Percentiles rank a stretch among this genome's conserved stretches.
Conservation (phyloP, 768 basidiomycete species). For the Suillus fuscotomentosus region DNA sequence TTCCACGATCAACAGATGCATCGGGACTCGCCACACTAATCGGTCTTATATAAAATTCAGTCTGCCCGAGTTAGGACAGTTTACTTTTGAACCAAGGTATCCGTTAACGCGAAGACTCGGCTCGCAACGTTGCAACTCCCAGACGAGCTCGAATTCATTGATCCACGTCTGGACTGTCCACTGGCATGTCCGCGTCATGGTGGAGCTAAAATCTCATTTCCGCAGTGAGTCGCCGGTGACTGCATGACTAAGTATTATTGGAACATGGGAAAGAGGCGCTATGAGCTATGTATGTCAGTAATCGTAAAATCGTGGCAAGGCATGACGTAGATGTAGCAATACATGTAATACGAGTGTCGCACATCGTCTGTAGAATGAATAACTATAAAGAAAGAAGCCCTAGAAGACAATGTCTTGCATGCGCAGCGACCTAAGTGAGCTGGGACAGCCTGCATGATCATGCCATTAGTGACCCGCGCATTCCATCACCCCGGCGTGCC, state of each 20-base stretch:
- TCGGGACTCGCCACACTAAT: no score
- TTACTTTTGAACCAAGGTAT: no score
- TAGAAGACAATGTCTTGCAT: background rate
- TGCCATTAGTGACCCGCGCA: slow-evolving; percentile 52
- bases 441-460: slow-evolving; percentile 8
- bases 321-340: background rate
- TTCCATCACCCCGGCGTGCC: slow-evolving; percentile 66
- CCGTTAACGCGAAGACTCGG: no score
- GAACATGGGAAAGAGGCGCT: background rate
- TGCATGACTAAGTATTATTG: background rate
- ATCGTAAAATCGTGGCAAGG: background rate
- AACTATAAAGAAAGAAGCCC: background rate
- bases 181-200: no score
- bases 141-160: no score
- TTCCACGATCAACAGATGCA: no score
- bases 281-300: background rate
- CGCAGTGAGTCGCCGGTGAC: no score
- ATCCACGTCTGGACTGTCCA: no score
- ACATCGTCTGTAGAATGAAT: background rate
- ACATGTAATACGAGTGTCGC: background rate
- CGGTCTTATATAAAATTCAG: no score
- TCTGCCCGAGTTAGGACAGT: no score
- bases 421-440: background rate
- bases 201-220: no score
- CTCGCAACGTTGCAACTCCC: no score